Evolutionary conservation across 75 land plant genomes (phyloP).

Genomic region (Selaginella moellendorffii): DNA sequence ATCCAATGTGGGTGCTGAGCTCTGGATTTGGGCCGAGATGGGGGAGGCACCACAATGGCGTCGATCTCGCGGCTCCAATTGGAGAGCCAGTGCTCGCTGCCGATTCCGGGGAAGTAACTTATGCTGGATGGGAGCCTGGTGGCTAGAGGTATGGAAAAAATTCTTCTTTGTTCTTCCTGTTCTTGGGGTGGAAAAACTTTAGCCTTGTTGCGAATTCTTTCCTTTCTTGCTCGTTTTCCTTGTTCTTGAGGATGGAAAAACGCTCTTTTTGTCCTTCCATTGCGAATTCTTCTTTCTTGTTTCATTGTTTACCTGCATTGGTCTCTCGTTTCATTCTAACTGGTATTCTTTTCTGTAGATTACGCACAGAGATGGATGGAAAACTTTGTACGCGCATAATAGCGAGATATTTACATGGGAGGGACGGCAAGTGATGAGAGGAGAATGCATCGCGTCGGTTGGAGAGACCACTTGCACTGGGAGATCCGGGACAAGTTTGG

Average conservation of each 20-base stretch:
- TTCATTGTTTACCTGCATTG: background rate
- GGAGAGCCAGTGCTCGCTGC: constrained; percentile 13
- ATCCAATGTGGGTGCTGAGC: constrained; percentile 8
- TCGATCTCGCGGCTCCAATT: constrained; percentile 12
- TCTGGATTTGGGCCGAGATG: constrained; percentile 12
- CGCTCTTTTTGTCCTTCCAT: background rate
- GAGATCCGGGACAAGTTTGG: constrained; percentile 11
- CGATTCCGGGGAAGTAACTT: constrained; percentile 10
- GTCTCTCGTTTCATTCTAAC: background rate
- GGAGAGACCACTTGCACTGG: constrained; percentile 13
- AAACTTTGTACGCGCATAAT: constrained; percentile 11
- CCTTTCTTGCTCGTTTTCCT: background rate
- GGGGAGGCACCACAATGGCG: constrained; percentile 12
- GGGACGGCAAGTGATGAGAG: constrained; percentile 9
- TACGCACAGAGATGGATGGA: constrained; percentile 15
- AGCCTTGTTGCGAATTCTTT: background rate
- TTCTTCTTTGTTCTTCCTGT: background rate
- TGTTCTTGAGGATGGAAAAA: background rate
- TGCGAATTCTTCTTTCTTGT: background rate
- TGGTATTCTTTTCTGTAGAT: constrained; percentile 1
- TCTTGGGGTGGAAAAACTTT: background rate
- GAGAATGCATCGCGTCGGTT: constrained; percentile 11
- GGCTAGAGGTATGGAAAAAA: constrained; percentile 8
- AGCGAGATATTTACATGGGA: constrained; percentile 15
- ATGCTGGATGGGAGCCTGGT: constrained; percentile 13